These are phyloP conservation scores for Solanum bukasovii DNA, from an alignment of 257 asterid genomes.

Conservation along the genomic window DNA sequence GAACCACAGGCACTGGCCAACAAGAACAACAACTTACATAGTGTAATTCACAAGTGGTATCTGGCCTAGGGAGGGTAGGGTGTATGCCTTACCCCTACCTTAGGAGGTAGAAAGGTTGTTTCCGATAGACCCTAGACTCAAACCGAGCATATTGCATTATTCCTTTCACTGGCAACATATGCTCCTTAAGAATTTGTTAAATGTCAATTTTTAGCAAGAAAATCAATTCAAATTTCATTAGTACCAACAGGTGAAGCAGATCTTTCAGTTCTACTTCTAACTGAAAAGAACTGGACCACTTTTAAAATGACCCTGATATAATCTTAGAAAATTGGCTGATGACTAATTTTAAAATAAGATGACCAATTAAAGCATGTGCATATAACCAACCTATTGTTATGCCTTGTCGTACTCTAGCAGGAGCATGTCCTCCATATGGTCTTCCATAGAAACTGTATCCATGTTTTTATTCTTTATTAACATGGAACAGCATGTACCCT, in stretches of 20 bases:
- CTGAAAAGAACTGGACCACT: not conserved
- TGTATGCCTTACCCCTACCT: not conserved
- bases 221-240: not conserved
- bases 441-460: not conserved
- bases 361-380: not conserved
- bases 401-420: conserved; percentile 42
- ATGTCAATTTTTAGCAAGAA: not conserved
- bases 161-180: not conserved
- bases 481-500: not conserved
- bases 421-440: not conserved
- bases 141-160: not conserved
- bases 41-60: not conserved
- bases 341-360: not conserved
- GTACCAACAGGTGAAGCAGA: not conserved
- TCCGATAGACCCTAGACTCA: not conserved
- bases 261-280: not conserved
- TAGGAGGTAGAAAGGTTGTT: not conserved
- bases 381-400: conserved; percentile 45
- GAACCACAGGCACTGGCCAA: not conserved
- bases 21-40: not conserved
- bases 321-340: not conserved
- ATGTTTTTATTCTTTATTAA: not conserved
- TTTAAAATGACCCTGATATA: not conserved
- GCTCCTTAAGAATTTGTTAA: not conserved
- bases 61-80: not conserved